These are phyloP conservation scores for Coemansia sp. DNA, from an alignment of 371 early-diverging fungal species.

Conservation along the genomic window DNA sequence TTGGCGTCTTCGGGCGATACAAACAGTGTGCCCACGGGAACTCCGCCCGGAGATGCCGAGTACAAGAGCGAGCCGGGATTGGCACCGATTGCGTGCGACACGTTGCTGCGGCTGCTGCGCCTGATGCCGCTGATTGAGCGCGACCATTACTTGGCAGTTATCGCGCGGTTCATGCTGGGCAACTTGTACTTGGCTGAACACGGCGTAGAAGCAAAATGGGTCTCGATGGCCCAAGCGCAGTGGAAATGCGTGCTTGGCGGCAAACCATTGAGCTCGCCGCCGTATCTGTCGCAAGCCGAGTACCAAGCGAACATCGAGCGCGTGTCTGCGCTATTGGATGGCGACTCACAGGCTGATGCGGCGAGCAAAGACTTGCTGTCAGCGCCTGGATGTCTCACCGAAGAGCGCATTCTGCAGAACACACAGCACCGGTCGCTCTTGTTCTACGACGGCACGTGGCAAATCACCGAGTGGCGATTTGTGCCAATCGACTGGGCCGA, in stretches of 20 bases:
- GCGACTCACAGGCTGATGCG: background rate
- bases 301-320: conserved; percentile 13
- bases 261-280: conserved; percentile 34
- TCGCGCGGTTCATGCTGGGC: conserved; percentile 38
- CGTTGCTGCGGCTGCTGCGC: conserved; percentile 33
- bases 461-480: conserved; percentile 21
- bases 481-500: conserved; percentile 39
- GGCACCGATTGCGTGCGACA: conserved; percentile 14
- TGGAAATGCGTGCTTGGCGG: conserved; percentile 44
- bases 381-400: conserved; percentile 20
- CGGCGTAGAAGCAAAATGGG: conserved; percentile 7
- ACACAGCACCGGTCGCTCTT: conserved; percentile 32
- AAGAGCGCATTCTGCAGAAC: conserved; percentile 27
- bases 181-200: conserved; percentile 27
- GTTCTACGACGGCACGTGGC: conserved; percentile 30
- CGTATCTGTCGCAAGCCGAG: conserved; percentile 36
- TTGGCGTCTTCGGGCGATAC: background rate
- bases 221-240: conserved; percentile 24
- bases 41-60: background rate
- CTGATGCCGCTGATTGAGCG: conserved; percentile 40
- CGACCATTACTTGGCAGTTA: conserved; percentile 38
- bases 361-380: conserved; percentile 3
- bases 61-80: conserved; percentile 3
- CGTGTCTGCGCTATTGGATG: background rate
- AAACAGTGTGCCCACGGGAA: background rate